These are phyloP conservation scores for Arbutus unedo DNA, from an alignment of 148 eudicot species.

Conservation along the genomic window DNA sequence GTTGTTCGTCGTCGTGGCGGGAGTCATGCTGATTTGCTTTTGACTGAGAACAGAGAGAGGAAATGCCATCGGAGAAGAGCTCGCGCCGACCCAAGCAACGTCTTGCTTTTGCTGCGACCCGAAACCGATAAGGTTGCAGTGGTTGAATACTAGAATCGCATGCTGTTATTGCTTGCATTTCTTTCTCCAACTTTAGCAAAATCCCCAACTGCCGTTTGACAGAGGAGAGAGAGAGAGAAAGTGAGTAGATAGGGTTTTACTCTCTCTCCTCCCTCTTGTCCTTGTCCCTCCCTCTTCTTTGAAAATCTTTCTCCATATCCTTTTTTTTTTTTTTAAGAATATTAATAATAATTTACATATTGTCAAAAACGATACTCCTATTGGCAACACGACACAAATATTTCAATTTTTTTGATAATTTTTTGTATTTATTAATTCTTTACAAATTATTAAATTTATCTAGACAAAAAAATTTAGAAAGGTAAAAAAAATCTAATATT, in stretches of 20 bases:
- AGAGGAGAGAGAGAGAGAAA: background rate
- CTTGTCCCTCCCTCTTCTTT: background rate
- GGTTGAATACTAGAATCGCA: conserved; percentile 20
- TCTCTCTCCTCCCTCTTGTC: too few species aligned
- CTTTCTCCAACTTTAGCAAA: background rate
- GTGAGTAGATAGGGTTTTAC: conserved; percentile 2
- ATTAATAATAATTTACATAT: too few species aligned
- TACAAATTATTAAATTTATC: too few species aligned
- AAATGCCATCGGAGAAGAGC: conserved; percentile 59
- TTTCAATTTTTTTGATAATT: too few species aligned
- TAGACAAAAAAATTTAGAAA: too few species aligned
- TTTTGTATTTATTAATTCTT: too few species aligned
- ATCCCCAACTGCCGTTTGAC: background rate
- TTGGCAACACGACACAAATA: too few species aligned
- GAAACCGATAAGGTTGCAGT: conserved; percentile 12
- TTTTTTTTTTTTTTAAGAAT: too few species aligned
- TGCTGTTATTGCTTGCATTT: conserved; percentile 31
- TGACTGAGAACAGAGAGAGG: conserved; percentile 31
- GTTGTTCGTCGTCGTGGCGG: background rate
- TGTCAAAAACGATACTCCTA: too few species aligned
- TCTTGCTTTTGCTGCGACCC: background rate
- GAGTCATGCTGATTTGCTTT: background rate
- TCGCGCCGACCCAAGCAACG: conserved; percentile 56
- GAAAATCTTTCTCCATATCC: too few species aligned
- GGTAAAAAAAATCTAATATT: too few species aligned